Evolutionary conservation across 129 eudicot species (phyloP).

Genomic region (Gnaphalium uliginosum): DNA sequence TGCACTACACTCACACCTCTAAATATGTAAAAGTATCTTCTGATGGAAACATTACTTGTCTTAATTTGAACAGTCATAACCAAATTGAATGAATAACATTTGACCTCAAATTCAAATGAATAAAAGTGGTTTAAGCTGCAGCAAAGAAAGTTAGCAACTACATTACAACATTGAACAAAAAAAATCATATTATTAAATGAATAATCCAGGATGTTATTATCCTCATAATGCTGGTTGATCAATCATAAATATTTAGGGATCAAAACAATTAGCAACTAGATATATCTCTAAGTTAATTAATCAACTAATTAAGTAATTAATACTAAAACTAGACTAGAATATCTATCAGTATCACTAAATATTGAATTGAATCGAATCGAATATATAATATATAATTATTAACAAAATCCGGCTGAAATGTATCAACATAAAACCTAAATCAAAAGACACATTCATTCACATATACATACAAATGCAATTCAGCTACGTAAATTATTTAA

Average conservation of each 20-base stretch:
- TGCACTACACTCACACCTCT: not conserved
- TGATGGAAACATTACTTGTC: not conserved
- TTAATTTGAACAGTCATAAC: too few relatives aligned
- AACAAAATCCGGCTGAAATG: too few relatives aligned
- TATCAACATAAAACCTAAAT: not conserved
- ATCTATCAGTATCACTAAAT: not conserved
- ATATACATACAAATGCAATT: not conserved
- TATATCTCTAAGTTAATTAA: not conserved
- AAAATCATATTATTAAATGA: too few relatives aligned
- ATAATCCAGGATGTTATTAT: not conserved
- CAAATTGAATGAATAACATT: too few relatives aligned
- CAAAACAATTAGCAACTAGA: not conserved
- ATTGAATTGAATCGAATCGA: not conserved
- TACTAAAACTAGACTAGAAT: not conserved
- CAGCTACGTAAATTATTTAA: not conserved
- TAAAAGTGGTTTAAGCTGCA: not conserved
- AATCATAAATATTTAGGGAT: not conserved
- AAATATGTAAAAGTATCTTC: not conserved
- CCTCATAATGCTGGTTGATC: not conserved
- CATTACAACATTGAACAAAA: not conserved
- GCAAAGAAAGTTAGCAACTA: not conserved
- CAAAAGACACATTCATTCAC: not conserved
- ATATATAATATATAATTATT: too few relatives aligned
- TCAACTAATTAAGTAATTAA: too few relatives aligned
- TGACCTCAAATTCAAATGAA: too few relatives aligned